Base-by-base conservation (phyloP, 2,329 filamentous ascomycete genomes). In the Paramyrothecium roridum region DNA sequence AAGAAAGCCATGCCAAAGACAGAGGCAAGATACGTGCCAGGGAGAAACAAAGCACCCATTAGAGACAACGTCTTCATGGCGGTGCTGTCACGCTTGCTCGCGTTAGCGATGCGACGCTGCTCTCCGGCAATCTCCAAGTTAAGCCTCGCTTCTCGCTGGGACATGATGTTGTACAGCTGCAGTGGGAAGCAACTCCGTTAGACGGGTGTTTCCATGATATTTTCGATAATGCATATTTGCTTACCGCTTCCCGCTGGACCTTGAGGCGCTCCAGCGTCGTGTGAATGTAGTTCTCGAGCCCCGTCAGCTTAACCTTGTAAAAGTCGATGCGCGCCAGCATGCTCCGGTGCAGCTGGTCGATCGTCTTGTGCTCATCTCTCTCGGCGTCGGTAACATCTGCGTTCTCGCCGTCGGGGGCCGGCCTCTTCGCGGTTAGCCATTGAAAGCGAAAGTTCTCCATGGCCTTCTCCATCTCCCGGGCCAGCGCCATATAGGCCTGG, bases 1-100 rank as follows among this genome's bases (percentile, higher is more conserved):
- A 87, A 87, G 66, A 87, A 87, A 0, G 82, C 83, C 83, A 86
- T 87, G 73, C 79, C 81, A 61, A 87, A 87, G 22, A 87, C 74
- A 1, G 84, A 87, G 10, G 84, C 79, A 19, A 87, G 75, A 59
- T 81, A 85, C 1, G 83, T 86, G 2, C 83, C 84, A 0, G 84
- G 84, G 7, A 87, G 72, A 62, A 87, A 87, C 45, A 87, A 73
- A 45, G 83, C 83, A 26, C 84, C 85, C 54, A 87, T 79, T 1
- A 87, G 76, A 0, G 84, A 86, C 43, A 87, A 74, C 1, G 83
- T 84, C 73, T 87, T 87, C 83, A 86, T 86, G 55, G 83, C 82
- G 3, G 81, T 84, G 67, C 81, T 83, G 67, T 86, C 83, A 13
- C 83, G 76, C 67, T 85, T 85, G 63, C 81, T 81, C 16, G 81